Evolutionary conservation across 78 protist genomes (phyloP), one percentile per base, ranked within the genome.

Genomic region (Cavenderia fasciculata): DNA sequence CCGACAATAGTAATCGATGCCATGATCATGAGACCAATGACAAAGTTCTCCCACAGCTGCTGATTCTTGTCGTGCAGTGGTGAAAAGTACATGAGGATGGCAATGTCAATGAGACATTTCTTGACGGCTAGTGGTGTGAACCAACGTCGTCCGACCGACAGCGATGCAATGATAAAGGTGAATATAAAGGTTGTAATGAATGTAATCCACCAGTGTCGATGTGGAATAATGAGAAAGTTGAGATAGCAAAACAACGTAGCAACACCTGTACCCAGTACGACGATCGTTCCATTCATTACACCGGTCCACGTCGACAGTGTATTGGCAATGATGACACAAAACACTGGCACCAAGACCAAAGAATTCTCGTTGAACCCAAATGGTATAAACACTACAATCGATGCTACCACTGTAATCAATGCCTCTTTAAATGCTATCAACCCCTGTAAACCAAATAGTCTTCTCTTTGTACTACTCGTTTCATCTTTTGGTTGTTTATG

Each of bases 341-440:
- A 79, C 36, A 79, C 69, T 29, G 88, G 88, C 66, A 79, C 34
- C 21, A 79, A 27, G 25, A 69, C 5, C 65, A 79, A 2, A 1
- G 68, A 2, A 54, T 79, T 79, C 0, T 29, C 29, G 27, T 79
- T 31, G 72, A 63, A 31, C 3, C 38, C 29, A 5, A 34, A 46
- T n/a, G n/a, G n/a, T n/a, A n/a, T n/a, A n/a, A n/a, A n/a, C n/a
- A n/a, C n/a, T n/a, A n/a, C n/a, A n/a, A n/a, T n/a, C n/a, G n/a
- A n/a, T n/a, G n/a, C n/a, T n/a, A n/a, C n/a, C n/a, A n/a, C n/a
- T n/a, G n/a, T n/a, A n/a, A n/a, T n/a, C n/a, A n/a, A n/a, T n/a
- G n/a, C n/a, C n/a, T n/a, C n/a, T n/a, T n/a, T n/a, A n/a, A n/a
- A n/a, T n/a, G n/a, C n/a, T n/a, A n/a, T n/a, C n/a, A n/a, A n/a